Conservation (phyloP, 768 basidiomycete species). For the Boletales sp. region DNA sequence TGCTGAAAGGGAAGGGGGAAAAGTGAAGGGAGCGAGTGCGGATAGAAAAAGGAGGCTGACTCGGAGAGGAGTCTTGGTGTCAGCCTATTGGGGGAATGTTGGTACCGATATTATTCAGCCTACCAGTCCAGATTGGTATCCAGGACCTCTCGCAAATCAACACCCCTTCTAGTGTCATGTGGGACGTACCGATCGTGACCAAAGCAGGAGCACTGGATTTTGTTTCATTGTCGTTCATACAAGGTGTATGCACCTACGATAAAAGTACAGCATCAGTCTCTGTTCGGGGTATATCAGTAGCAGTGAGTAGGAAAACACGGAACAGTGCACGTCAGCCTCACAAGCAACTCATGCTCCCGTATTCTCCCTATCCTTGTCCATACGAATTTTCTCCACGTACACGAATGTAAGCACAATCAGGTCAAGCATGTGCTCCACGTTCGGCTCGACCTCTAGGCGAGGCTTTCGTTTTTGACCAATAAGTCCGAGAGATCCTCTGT, state of each 20-base stretch:
- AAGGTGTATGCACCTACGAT: conserved; percentile 5
- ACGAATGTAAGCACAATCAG: conserved; percentile 28
- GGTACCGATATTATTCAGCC: conserved; percentile 1
- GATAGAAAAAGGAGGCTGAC: conserved; percentile 20
- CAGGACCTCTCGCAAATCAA: not conserved
- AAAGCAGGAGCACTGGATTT: not conserved
- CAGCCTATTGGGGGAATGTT: conserved; percentile 8
- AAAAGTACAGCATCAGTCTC: conserved; percentile 7
- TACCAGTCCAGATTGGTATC: conserved; percentile 14
- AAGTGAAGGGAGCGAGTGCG: not conserved
- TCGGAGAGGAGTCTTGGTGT: conserved; percentile 2
- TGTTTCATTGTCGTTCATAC: conserved; percentile 4
- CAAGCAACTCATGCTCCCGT: conserved; percentile 1
- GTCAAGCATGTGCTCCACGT: conserved; percentile 24
- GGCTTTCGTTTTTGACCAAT: conserved; percentile 16
- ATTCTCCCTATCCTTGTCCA: conserved; percentile 18
- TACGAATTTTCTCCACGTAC: conserved; percentile 30
- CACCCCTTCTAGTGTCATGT: not conserved
- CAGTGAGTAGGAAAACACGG: not conserved
- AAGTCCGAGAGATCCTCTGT: conserved; percentile 17
- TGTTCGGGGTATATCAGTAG: not conserved
- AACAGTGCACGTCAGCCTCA: not conserved
- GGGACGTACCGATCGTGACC: not conserved
- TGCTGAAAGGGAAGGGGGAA: not conserved
- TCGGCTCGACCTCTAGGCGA: conserved; percentile 17